Evolutionary conservation across 768 basidiomycete genomes (phyloP), one percentile per base, ranked within the genome.

Genomic region (Tricholoma bakamatsutake): DNA sequence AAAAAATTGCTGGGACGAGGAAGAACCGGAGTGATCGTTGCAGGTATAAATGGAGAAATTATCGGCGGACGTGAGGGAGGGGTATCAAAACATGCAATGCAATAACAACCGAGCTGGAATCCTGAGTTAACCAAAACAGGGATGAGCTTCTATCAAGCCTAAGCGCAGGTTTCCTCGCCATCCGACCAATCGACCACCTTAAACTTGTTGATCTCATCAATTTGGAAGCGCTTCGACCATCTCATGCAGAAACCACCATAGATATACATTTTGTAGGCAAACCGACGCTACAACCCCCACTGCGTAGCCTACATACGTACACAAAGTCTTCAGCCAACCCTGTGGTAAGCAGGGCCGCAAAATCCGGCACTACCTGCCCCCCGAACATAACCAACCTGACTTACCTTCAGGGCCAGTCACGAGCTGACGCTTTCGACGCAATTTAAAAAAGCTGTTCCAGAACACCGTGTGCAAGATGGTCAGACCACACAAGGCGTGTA

Each of bases 11-110:
- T 7, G 10, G 31, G 31, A 31, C 30, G 12, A 37, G 35, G 13
- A 34, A 34, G 2, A 4, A 11, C 10, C 37, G 15, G n/a, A 42
- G 49, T 55, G 50, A 47, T 55, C 45, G 35, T 28, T 53, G 3
- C 21, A 24, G 3, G 21, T 24, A 24, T 24, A 56, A 59, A 59
- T 56, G 58, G 54, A 56, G 58, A 43, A 56, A 52, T 15, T 4
- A 12, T 5, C 0, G 6, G 10, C 28, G 17, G n/a, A 28, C 28
- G 30, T 27, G 10, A 7, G 28, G 43, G 15, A 15, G 37, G 37
- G 35, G 12, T 9, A 27, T 45, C 12, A 18, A 18, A 7, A 18
- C 7, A 18, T 24, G n/a, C 21, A 24, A 1, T 24, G 21, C 21
- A 24, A 24, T 24, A 13, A 28, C 43, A 46, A 8, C 43, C 43